phyloP scores from a whole-genome alignment of 1,284 basidiomycete species.

The Athelia psychrophila region DNA sequence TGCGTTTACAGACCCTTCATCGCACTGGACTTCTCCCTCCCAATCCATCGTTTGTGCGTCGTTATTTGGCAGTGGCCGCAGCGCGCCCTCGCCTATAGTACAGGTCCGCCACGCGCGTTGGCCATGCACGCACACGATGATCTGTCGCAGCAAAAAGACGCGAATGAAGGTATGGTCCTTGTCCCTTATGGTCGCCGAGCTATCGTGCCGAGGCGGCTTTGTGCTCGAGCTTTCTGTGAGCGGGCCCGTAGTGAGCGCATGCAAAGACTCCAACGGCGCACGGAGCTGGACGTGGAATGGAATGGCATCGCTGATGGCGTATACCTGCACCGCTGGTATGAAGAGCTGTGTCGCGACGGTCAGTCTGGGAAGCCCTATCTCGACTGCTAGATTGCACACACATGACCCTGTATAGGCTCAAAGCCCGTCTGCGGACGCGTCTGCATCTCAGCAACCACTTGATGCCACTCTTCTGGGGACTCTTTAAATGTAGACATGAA shows the following conservation, averaged over 20 bases:
- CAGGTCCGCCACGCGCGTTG: slow-evolving; percentile 27
- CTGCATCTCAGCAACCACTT: slow-evolving; percentile 32
- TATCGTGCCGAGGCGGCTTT: background rate
- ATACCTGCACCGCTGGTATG: slow-evolving; percentile 33
- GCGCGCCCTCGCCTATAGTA: slow-evolving; percentile 28
- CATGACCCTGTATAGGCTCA: slow-evolving; percentile 41
- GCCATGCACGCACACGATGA: slow-evolving; percentile 31
- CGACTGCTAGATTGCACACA: slow-evolving; percentile 18
- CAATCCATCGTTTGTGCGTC: slow-evolving; percentile 27
- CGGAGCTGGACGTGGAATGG: slow-evolving; percentile 38
- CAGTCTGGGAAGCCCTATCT: background rate
- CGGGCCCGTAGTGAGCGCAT: slow-evolving; percentile 25
- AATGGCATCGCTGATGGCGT: slow-evolving; percentile 29
- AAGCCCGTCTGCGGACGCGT: slow-evolving; percentile 21
- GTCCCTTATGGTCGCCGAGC: no score
- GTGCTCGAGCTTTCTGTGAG: slow-evolving; percentile 5
- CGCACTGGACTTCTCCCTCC: slow-evolving; percentile 38
- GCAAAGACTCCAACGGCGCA: slow-evolving; percentile 28
- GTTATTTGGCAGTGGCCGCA: slow-evolving; percentile 25
- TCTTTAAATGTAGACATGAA: slow-evolving; percentile 41
- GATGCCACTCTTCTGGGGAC: slow-evolving; percentile 44
- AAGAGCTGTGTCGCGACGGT: slow-evolving; percentile 17
- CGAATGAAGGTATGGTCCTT: slow-evolving; percentile 13
- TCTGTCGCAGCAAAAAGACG: slow-evolving; percentile 32
- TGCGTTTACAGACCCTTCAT: slow-evolving; percentile 21